Conservation (phyloP, 2,329 filamentous ascomycete genomes). For the Coniochaeta sp. region DNA sequence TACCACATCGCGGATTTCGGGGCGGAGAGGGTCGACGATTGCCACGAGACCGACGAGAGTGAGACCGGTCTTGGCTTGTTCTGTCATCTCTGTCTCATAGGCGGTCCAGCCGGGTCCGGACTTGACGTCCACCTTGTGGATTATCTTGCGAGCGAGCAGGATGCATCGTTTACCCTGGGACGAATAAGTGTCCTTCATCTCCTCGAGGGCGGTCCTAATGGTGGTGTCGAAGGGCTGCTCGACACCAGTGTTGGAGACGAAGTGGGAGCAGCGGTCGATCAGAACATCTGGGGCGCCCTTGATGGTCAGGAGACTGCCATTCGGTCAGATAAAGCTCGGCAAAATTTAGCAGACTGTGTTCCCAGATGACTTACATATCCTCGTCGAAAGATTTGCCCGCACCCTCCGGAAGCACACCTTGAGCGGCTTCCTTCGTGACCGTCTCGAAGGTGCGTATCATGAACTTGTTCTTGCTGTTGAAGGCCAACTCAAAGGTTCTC, state of each 20-base stretch:
- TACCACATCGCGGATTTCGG: slow-evolving; percentile 84
- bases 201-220: slow-evolving; percentile 74
- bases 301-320: too few relatives aligned
- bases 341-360: too few relatives aligned
- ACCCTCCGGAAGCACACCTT: slow-evolving; percentile 28
- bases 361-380: slow-evolving; percentile 20
- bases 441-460: slow-evolving; percentile 60
- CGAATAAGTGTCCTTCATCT: slow-evolving; percentile 87
- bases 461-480: slow-evolving; percentile 81
- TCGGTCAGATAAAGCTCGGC: too few relatives aligned
- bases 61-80: slow-evolving; percentile 74
- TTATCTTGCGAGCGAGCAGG: slow-evolving; percentile 57
- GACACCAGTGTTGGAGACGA: slow-evolving; percentile 76
- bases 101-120: slow-evolving; percentile 42
- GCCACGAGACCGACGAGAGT: slow-evolving; percentile 89
- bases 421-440: slow-evolving; percentile 27
- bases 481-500: slow-evolving; percentile 60
- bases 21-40: slow-evolving; percentile 93
- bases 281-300: slow-evolving; percentile 91
- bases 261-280: slow-evolving; percentile 81
- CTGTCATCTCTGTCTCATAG: slow-evolving; percentile 34
- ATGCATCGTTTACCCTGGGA: slow-evolving; percentile 86
- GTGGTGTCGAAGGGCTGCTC: slow-evolving; percentile 79
- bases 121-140: too few relatives aligned
- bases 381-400: too few relatives aligned